phyloP scores from a whole-genome alignment of 2,329 filamentous ascomycete genomes.

The Zymoseptoria crescenta region DNA sequence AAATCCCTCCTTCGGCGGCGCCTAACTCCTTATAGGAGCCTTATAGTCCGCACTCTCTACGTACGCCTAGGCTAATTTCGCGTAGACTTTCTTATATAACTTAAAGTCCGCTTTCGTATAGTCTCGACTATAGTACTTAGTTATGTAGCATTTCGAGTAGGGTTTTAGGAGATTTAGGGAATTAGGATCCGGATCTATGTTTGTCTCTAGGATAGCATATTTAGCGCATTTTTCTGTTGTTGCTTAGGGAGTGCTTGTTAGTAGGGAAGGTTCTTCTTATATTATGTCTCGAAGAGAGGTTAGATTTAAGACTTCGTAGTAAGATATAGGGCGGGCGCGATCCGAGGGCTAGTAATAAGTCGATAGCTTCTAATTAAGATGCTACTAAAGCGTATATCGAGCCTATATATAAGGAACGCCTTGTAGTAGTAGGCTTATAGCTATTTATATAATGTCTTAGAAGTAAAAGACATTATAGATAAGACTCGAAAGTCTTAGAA shows the following conservation, averaged over 20 bases:
- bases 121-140: conserved; percentile 33
- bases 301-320: too few species aligned
- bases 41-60: conserved; percentile 32
- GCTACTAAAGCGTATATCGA: not conserved
- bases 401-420: not conserved
- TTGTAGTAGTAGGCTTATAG: not conserved
- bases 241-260: not conserved
- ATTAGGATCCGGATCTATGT: conserved; percentile 5
- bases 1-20: conserved; percentile 27
- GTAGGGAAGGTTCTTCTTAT: not conserved
- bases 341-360: not conserved
- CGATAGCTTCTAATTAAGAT: not conserved
- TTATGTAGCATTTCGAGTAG: conserved; percentile 34
- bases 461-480: not conserved
- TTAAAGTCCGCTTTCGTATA: conserved; percentile 35
- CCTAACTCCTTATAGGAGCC: conserved; percentile 27
- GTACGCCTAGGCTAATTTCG: conserved; percentile 33
- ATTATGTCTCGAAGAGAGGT: not conserved
- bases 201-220: conserved; percentile 11
- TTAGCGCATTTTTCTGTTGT: conserved; percentile 5
- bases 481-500: not conserved
- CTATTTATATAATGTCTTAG: not conserved
- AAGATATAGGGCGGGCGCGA: not conserved
- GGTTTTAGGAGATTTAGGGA: conserved; percentile 24
- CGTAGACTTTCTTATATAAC: conserved; percentile 35